Evolutionary conservation across 2,329 filamentous ascomycete genomes (phyloP), one percentile per base, ranked within the genome.

Genomic region (Pseudonectria buxi): DNA sequence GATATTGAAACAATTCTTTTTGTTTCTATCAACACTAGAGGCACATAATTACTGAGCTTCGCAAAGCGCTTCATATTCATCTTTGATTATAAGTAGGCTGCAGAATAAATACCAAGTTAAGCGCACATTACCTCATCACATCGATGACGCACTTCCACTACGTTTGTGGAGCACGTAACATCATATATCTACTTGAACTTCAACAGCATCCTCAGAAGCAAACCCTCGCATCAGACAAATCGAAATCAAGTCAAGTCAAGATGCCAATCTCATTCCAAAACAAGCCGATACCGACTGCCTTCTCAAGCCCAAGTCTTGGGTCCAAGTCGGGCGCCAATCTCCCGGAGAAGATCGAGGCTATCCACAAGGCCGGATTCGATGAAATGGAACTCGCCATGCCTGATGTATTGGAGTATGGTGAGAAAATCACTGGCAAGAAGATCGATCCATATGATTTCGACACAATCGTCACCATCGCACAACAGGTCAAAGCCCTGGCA

Each of bases 331-430:
- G 54, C 33, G 68, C 74, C 39, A 74, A 70, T 2, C 68, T 83
- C 1, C 72, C 72, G 26, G 63, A 74, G 28, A 81, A 80, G 44
- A 65, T 83, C 10, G 59, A 71, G 28, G 76, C 78, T 28, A 77
- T 87, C 45, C 65, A 76, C n/a, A 62, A 64, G 1, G 78, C 75
- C 2, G 80, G 78, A 3, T 86, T 87, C 55, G 62, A 69, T 10
- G 81, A 71, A 11, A 79, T 89, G 39, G 85, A 89, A 58, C 72
- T 89, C 7, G 78, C 78, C 1, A 85, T 88, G 62, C 80, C 82
- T 0, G 83, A 89, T 46, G 74, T 90, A 3, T 57, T 81, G 10
- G 61, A 71, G 6, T 85, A 83, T 46, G 81, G 76, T 4, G 43
- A 52, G 7, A 58, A 69, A 3, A 56, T 76, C 4, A 63, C 73